A percentile compares a stretch with the other conserved stretches of the same genome.
Conservation (phyloP, 2,329 filamentous ascomycete genomes). For the Pestalotiopsis sp. region DNA sequence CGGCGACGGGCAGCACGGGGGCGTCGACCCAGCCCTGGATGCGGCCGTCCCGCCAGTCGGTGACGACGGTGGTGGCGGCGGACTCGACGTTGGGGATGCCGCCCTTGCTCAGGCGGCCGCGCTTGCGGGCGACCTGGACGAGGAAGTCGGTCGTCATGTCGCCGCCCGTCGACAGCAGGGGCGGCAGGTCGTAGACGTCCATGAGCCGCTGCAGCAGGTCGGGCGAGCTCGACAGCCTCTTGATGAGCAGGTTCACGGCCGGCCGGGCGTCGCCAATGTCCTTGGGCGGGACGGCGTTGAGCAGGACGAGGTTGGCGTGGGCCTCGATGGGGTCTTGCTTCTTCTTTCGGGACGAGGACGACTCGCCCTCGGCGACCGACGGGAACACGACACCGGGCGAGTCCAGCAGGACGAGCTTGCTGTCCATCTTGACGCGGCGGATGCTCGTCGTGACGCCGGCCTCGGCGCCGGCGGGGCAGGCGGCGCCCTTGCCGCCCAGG, state of each 20-base stretch:
- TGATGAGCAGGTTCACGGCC: constrained; percentile 82
- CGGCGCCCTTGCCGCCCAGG: constrained; percentile 67
- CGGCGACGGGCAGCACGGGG: constrained; percentile 65
- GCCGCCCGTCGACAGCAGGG: constrained; percentile 72
- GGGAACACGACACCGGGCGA: constrained; percentile 96
- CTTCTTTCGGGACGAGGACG: constrained; percentile 9
- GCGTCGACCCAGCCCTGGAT: constrained; percentile 91
- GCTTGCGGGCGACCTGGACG: constrained; percentile 91
- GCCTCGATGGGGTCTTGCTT: constrained; percentile 68
- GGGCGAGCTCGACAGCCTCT: constrained; percentile 73
- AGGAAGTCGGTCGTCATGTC: constrained; percentile 89
- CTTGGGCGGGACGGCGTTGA: constrained; percentile 91
- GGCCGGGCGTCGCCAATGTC: constrained; percentile 92
- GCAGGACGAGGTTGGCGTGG: constrained; percentile 81
- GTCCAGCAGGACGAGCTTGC: constrained; percentile 90
- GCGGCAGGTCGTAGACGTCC: constrained; percentile 80
- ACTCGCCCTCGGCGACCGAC: constrained; percentile 46
- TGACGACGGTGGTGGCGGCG: constrained; percentile 90
- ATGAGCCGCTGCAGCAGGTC: constrained; percentile 79
- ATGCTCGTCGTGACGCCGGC: constrained; percentile 90
- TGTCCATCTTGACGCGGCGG: constrained; percentile 90
- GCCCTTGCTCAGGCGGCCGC: constrained; percentile 84
- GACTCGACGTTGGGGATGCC: constrained; percentile 87
- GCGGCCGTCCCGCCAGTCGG: constrained; percentile 94
- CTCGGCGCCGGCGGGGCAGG: constrained; percentile 88